These are phyloP conservation scores for Penicillium mononematosum DNA, from an alignment of 495 filamentous ascomycete genomes.

Conservation along the genomic window DNA sequence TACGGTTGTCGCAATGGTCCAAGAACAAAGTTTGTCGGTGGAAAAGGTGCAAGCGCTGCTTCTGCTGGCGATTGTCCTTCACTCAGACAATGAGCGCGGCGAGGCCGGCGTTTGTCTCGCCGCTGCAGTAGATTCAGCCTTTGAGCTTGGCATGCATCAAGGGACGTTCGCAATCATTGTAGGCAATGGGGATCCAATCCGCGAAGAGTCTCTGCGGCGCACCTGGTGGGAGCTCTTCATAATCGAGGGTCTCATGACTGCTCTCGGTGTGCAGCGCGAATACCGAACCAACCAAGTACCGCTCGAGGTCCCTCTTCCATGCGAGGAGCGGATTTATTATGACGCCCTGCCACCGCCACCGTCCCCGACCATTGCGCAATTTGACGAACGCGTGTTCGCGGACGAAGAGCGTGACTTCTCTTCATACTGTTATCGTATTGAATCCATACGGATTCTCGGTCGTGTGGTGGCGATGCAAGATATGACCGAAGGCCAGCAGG, in stretches of 20 bases:
- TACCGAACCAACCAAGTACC: slow-evolving; percentile 39
- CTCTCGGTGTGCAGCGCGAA: slow-evolving; percentile 38
- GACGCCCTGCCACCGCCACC: slow-evolving; percentile 40
- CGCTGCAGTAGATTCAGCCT: slow-evolving; percentile 64
- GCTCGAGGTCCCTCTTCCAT: slow-evolving; percentile 42
- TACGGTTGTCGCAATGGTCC: slow-evolving; percentile 34
- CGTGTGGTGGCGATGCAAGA: slow-evolving; percentile 58
- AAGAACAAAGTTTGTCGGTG: slow-evolving; percentile 33
- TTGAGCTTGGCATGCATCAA: slow-evolving; percentile 74
- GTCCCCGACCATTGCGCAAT: slow-evolving; percentile 43
- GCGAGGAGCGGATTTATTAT: slow-evolving; percentile 50
- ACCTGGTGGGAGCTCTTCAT: slow-evolving; percentile 94
- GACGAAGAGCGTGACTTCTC: slow-evolving; percentile 50
- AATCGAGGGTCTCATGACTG: slow-evolving; percentile 61
- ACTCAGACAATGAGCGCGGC: slow-evolving; percentile 68
- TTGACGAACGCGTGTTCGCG: slow-evolving; percentile 46
- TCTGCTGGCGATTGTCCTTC: slow-evolving; percentile 72
- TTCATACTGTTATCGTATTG: slow-evolving; percentile 50
- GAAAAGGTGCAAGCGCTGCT: slow-evolving; percentile 72
- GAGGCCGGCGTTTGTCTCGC: slow-evolving; percentile 65
- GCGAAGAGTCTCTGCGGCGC: slow-evolving; percentile 75
- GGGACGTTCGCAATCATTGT: slow-evolving; percentile 47
- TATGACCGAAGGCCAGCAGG: slow-evolving; percentile 42
- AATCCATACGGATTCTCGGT: slow-evolving; percentile 70
- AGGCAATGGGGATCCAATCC: slow-evolving; percentile 50